Evolutionary conservation across 1,139 yeast genomes (phyloP).

Genomic region (Wickerhamomyces sp.): DNA sequence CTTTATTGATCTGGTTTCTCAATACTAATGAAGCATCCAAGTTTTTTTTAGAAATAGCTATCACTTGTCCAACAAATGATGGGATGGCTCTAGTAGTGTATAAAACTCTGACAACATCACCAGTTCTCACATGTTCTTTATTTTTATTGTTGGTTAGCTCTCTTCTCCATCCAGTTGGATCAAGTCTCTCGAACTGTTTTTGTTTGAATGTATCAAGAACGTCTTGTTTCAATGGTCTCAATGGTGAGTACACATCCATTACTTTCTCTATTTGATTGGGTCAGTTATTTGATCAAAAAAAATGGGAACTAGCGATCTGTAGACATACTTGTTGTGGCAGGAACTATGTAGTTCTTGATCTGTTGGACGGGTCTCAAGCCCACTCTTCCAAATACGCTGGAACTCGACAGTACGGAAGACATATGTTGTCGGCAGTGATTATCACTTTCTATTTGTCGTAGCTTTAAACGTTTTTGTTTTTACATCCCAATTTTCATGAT

Average conservation of each 20-base stretch:
- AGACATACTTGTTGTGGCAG: constrained; percentile 17
- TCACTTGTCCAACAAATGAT: constrained; percentile 65
- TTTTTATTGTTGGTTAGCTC: constrained; percentile 48
- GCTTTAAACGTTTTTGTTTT: neutral
- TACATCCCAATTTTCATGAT: neutral
- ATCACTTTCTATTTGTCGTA: neutral
- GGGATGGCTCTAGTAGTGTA: constrained; percentile 55
- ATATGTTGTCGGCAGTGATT: neutral
- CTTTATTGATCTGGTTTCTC: constrained; percentile 72
- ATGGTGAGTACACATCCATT: constrained; percentile 32
- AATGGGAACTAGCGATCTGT: neutral
- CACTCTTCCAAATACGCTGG: constrained; percentile 2
- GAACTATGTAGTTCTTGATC: constrained; percentile 19
- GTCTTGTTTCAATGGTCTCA: constrained; percentile 20
- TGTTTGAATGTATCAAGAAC: constrained; percentile 19
- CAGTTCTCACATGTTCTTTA: constrained; percentile 60
- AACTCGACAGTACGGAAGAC: constrained; percentile 8
- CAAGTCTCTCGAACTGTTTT: constrained; percentile 43
- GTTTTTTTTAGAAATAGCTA: constrained; percentile 69
- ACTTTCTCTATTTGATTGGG: constrained; percentile 21
- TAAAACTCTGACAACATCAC: constrained; percentile 76
- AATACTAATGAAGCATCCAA: constrained; percentile 68
- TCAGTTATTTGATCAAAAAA: constrained; percentile 18
- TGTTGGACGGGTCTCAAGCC: constrained; percentile 6
- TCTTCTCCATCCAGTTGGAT: constrained; percentile 70